phyloP scores from a whole-genome alignment of 331 rosid species.

The Arachis monticola region DNA sequence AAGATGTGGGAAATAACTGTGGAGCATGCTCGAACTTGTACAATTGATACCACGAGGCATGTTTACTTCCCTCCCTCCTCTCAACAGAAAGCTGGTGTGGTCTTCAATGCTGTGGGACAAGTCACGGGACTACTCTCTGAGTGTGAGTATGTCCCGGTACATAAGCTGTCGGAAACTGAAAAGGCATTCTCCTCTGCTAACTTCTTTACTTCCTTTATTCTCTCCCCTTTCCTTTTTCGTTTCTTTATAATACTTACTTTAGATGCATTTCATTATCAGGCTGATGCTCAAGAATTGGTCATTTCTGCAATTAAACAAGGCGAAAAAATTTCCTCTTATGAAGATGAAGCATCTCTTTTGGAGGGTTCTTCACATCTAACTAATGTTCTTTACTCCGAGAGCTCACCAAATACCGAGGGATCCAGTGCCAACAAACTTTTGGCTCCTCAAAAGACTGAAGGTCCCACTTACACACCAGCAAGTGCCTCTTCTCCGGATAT shows the following conservation, averaged over 20 bases:
- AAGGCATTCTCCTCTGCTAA: slow-evolving; percentile 64
- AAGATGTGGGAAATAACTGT: slow-evolving; percentile 98
- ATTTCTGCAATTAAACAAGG: slow-evolving; percentile 63
- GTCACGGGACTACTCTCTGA: slow-evolving; percentile 76
- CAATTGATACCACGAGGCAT: slow-evolving; percentile 55
- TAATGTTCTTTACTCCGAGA: slow-evolving; percentile 45
- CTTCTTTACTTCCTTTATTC: slow-evolving; percentile 16
- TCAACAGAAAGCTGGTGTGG: slow-evolving; percentile 67
- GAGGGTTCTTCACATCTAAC: slow-evolving; percentile 56
- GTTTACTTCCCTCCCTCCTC: slow-evolving; percentile 56
- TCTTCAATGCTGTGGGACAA: slow-evolving; percentile 84
- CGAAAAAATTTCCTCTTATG: slow-evolving; percentile 54
- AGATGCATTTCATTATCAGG: slow-evolving; percentile 52
- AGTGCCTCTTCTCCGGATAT: slow-evolving; percentile 73
- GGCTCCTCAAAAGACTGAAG: slow-evolving; percentile 62
- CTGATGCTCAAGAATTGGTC: slow-evolving; percentile 72
- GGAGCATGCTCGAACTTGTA: slow-evolving; percentile 94
- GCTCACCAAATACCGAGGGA: slow-evolving; percentile 63
- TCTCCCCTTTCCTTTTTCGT: slow-evolving; percentile 35
- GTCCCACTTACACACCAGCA: slow-evolving; percentile 60
- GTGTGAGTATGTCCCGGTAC: slow-evolving; percentile 63
- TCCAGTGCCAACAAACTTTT: slow-evolving; percentile 65
- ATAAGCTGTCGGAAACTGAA: slow-evolving; percentile 80
- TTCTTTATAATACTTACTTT: slow-evolving; percentile 13
- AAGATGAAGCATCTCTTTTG: slow-evolving; percentile 66